Evolutionary conservation across 2,329 filamentous ascomycete species (phyloP).

Genomic region (Coniochaeta sp.): DNA sequence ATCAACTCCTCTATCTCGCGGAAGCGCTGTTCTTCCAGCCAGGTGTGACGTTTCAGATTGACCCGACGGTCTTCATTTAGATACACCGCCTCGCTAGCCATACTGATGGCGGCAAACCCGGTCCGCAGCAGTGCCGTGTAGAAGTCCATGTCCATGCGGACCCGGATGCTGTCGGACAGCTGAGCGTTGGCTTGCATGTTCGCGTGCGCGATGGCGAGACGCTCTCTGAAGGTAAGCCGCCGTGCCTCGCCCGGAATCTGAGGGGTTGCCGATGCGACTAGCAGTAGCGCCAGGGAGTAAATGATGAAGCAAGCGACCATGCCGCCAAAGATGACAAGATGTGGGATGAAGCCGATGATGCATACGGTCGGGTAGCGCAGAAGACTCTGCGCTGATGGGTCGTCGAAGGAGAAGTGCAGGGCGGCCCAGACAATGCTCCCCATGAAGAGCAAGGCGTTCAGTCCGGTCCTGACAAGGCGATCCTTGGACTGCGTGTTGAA

Average conservation of each 20-base stretch:
- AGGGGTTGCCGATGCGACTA: conserved; percentile 65
- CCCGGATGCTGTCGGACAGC: conserved; percentile 62
- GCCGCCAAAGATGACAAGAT: conserved; percentile 76
- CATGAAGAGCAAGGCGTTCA: conserved; percentile 92
- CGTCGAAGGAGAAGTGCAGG: conserved; percentile 51
- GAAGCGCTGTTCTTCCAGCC: conserved; percentile 83
- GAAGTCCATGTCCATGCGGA: conserved; percentile 88
- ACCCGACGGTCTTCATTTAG: conserved; percentile 81
- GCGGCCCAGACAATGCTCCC: conserved; percentile 73
- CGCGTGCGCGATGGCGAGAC: conserved; percentile 64
- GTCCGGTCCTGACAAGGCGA: conserved; percentile 76
- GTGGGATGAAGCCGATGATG: conserved; percentile 89
- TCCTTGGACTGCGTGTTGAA: conserved; percentile 72
- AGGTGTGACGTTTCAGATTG: conserved; percentile 68
- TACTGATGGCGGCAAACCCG: conserved; percentile 82
- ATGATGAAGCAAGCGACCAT: conserved; percentile 70
- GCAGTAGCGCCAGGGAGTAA: conserved; percentile 65
- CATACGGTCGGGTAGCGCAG: conserved; percentile 89
- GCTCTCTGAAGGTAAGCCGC: conserved; percentile 41
- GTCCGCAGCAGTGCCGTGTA: conserved; percentile 83
- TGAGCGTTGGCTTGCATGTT: conserved; percentile 93
- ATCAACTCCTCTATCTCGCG: conserved; percentile 60
- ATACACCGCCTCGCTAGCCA: conserved; percentile 93
- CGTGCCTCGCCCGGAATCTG: conserved; percentile 27
- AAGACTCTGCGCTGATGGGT: conserved; percentile 55